A percentile compares a stretch with the other conserved stretches of the same genome.
phyloP scores from a whole-genome alignment of 2,329 filamentous ascomycete species.

The Dactylellina parvicollis region DNA sequence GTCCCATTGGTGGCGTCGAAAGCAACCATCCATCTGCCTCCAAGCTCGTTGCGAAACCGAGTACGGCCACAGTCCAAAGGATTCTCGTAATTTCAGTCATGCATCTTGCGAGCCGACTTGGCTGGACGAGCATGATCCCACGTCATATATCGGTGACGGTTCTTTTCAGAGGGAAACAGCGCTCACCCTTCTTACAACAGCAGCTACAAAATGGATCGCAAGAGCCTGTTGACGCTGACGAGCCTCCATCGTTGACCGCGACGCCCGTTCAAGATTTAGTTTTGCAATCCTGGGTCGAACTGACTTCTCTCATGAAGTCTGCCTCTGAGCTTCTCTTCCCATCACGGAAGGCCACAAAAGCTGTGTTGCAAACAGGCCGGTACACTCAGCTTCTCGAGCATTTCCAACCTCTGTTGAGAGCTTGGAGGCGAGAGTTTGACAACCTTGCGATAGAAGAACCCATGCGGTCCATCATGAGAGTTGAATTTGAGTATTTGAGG shows the following conservation, averaged over 20 bases:
- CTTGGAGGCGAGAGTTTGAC: constrained; percentile 86
- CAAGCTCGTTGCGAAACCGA: constrained; percentile 48
- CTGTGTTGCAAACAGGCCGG: constrained; percentile 84
- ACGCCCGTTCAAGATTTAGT: constrained; percentile 48
- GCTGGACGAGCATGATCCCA: constrained; percentile 93
- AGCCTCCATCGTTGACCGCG: constrained; percentile 45
- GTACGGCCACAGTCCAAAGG: constrained; percentile 43
- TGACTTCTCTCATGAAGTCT: constrained; percentile 90
- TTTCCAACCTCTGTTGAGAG: constrained; percentile 78
- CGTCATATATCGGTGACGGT: constrained; percentile 56
- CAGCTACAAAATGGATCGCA: constrained; percentile 49
- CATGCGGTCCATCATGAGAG: constrained; percentile 80
- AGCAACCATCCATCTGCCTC: constrained; percentile 46
- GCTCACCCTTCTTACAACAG: constrained; percentile 45
- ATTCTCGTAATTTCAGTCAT: constrained; percentile 90
- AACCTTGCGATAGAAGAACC: constrained; percentile 74
- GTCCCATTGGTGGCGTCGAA: constrained; percentile 44
- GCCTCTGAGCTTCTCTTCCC: constrained; percentile 89
- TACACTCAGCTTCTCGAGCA: constrained; percentile 84
- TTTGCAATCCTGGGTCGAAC: constrained; percentile 86
- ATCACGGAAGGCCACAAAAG: constrained; percentile 85
- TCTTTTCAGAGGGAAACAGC: constrained; percentile 51
- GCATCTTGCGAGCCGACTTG: constrained; percentile 90
- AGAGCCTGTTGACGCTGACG: constrained; percentile 44
- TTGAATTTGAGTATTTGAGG: constrained; percentile 94